Evolutionary conservation across 139 green algal genomes (phyloP).

Genomic region (Microglena sp.): DNA sequence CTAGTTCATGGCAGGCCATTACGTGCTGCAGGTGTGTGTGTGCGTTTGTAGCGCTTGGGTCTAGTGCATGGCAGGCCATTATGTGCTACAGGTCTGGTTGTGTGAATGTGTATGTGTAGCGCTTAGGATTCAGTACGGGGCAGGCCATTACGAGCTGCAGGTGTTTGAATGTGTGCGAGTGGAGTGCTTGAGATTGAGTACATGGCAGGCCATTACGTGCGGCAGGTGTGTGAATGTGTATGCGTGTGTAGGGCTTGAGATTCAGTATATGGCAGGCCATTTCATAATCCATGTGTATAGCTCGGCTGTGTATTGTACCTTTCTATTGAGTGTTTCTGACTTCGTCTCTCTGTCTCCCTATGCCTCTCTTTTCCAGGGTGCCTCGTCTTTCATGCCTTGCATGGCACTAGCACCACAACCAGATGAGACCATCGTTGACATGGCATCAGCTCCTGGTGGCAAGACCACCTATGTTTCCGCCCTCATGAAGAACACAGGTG

Average conservation of each 20-base stretch:
- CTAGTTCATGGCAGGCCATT: no score
- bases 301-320: no score
- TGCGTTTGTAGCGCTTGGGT: no score
- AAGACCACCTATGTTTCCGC: constrained; percentile 96
- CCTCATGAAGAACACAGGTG: constrained; percentile 90
- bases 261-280: constrained; percentile 99
- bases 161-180: not conserved
- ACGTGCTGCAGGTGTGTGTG: no score
- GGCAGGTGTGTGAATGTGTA: no score
- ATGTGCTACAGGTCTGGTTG: not conserved
- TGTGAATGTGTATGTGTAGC: not conserved
- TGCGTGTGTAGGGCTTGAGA: no score
- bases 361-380: constrained; percentile 38
- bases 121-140: constrained; percentile 84
- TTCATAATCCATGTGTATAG: constrained; percentile 94
- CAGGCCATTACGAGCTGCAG: constrained; percentile 98
- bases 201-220: no score
- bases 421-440: constrained; percentile 85
- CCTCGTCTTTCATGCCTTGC: constrained; percentile 93
- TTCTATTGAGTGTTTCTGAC: no score
- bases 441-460: constrained; percentile 94
- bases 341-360: no score
- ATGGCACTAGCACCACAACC: constrained; percentile 78
- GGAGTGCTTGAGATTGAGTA: no score
- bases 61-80: constrained; percentile 98